Percentiles rank a stretch among this genome's conserved stretches.
Conservation (phyloP, 371 early-diverging fungal species). For the Mucor irregularis region DNA sequence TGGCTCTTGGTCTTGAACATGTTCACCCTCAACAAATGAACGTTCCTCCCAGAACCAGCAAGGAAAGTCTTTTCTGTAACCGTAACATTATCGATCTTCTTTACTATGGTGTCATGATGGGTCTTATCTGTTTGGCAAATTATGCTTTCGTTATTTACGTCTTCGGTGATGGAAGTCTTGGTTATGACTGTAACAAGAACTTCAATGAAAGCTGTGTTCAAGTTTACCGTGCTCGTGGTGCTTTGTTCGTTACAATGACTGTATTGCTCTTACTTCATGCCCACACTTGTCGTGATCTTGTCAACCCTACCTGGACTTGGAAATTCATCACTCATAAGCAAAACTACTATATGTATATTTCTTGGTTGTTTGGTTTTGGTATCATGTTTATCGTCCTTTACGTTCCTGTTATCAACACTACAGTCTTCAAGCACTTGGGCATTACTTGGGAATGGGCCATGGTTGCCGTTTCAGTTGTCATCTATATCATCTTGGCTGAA, state of each 20-base stretch:
- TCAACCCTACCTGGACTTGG: conserved; percentile 56
- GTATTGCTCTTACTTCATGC: conserved; percentile 68
- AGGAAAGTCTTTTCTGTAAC: conserved; percentile 65
- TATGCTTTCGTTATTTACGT: conserved; percentile 68
- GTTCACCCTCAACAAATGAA: conserved; percentile 77
- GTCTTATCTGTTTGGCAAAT: conserved; percentile 62
- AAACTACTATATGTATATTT: conserved; percentile 60
- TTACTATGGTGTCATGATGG: conserved; percentile 73
- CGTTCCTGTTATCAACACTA: conserved; percentile 66
- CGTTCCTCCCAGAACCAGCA: conserved; percentile 73
- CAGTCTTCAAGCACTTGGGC: conserved; percentile 65
- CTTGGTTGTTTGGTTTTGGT: conserved; percentile 52
- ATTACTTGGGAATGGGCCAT: conserved; percentile 80
- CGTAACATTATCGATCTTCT: conserved; percentile 71
- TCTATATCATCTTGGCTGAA: conserved; percentile 65
- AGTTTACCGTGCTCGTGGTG: conserved; percentile 75
- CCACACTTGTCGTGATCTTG: conserved; percentile 70
- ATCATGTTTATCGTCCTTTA: conserved; percentile 67
- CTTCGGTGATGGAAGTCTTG: conserved; percentile 54
- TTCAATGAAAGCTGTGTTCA: conserved; percentile 52
- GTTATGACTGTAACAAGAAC: conserved; percentile 58
- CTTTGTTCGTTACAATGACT: conserved; percentile 67
- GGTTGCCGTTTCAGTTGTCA: conserved; percentile 56
- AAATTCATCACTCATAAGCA: conserved; percentile 40
- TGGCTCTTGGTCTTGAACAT: conserved; percentile 82